Base-by-base conservation (phyloP, 345 rosid species). In the Corchorus capsularis region DNA sequence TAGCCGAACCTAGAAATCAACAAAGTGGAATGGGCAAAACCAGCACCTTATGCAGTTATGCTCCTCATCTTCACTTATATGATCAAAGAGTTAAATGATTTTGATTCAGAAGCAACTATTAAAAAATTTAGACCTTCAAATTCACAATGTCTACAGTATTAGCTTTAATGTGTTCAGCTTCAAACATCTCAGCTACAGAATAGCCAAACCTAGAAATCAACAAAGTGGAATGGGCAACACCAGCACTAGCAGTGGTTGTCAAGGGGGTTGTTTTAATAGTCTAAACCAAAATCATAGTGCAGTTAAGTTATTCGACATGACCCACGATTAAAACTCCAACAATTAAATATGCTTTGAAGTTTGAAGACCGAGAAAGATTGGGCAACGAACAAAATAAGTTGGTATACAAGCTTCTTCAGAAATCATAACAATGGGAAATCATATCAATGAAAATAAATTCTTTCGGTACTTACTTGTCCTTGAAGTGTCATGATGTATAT, bases 401-500 rank as follows among this genome's bases (percentile, higher is more conserved):
- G 55, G 46, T 13, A 39, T 1, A 32, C 22, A 46, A 20, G 3
- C 37, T 46, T 46, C 13, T 67, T 46, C 39, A 39, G 5, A 22
- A 74, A 20, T 73, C n/a, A 73, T 27, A 47, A 32, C 16, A 32
- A 73, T 4, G 66, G 32, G 16, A 61, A 45, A 61, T 50, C 46
- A 17, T 19, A 32, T 43, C n/a, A 19, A 60, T 19, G 45, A 17
- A 47, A 10, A 16, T 15, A 32, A 49, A 17, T 71, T 67, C 46
- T 67, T 71, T 68, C 46, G 22, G 15, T 43, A 60, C 54, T 47
- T 79, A 96, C 98, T 98, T 94, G 99, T 77, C 98, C 99, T 84
- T 92, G 97, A 79, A 92, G 98, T 12, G 98, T 96, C 99, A 96
- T 96, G 72, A 94, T 85, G 80, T 90, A 94, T 82, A 94, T 75